A percentile compares a stretch with the other conserved stretches of the same genome.
Conservation (phyloP, 495 filamentous ascomycete genomes). For the Amphirosellinia nigrospora region DNA sequence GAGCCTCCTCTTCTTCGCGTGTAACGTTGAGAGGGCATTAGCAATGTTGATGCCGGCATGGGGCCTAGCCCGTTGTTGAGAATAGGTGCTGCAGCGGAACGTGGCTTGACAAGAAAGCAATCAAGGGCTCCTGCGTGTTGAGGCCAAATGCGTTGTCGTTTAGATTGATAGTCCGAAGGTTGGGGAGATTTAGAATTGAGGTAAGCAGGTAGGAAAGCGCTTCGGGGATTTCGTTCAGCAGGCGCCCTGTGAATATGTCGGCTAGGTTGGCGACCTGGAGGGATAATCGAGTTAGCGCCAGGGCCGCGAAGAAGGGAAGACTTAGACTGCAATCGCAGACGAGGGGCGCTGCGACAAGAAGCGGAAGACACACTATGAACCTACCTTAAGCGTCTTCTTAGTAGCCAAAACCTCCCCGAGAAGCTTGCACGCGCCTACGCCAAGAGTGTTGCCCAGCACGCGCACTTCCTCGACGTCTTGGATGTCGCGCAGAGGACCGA, state of each 20-base stretch:
- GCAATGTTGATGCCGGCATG: constrained; percentile 86
- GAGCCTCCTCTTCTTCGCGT: constrained; percentile 77
- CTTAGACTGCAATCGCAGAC: not conserved
- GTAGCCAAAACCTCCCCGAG: constrained; percentile 79
- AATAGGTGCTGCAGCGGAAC: constrained; percentile 85
- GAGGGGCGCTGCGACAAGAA: not conserved
- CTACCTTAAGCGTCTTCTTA: constrained; percentile 78
- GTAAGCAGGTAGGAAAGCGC: constrained; percentile 85
- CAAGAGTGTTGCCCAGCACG: constrained; percentile 88
- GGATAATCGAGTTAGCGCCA: constrained; percentile 49
- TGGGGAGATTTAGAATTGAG: constrained; percentile 79
- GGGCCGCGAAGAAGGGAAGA: not conserved
- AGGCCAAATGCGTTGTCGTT: constrained; percentile 98
- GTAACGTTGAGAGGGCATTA: constrained; percentile 77
- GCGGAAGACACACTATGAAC: constrained; percentile 22
- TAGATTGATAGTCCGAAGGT: constrained; percentile 89
- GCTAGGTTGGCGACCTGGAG: constrained; percentile 81
- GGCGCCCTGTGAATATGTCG: constrained; percentile 95
- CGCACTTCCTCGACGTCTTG: constrained; percentile 81
- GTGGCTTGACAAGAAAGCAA: constrained; percentile 84
- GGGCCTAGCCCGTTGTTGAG: constrained; percentile 96
- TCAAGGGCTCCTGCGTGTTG: constrained; percentile 82
- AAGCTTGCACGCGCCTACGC: constrained; percentile 82
- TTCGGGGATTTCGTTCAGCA: constrained; percentile 91
- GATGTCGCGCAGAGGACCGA: constrained; percentile 72